Evolutionary conservation across 2,329 filamentous ascomycete species (phyloP).

Genomic region (Fusarium staphyleae): DNA sequence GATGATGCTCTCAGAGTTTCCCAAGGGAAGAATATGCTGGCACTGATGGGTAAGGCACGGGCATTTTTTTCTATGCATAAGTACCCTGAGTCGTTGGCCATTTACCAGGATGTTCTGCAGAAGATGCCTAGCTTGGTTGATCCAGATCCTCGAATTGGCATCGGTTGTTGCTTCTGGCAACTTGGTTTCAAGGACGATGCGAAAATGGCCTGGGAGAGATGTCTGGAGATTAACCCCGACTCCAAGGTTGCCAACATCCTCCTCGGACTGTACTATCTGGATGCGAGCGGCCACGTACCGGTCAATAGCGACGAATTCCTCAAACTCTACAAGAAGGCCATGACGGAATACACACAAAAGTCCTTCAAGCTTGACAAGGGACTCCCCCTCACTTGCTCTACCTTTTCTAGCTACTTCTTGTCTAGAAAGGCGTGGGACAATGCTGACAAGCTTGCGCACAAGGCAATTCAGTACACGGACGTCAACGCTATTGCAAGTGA

Average conservation of each 20-base stretch:
- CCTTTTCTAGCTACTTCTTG: conserved; percentile 90
- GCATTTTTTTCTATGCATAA: conserved; percentile 86
- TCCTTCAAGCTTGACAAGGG: conserved; percentile 94
- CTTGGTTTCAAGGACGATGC: conserved; percentile 94
- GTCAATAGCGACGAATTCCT: conserved; percentile 87
- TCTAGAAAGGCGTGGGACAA: conserved; percentile 80
- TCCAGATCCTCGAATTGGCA: conserved; percentile 93
- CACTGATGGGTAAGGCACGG: conserved; percentile 86
- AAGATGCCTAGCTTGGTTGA: conserved; percentile 89
- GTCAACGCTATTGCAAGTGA: conserved; percentile 97
- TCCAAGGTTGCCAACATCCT: conserved; percentile 92
- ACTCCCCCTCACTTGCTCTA: conserved; percentile 86
- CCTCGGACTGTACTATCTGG: conserved; percentile 87
- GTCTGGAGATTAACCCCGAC: conserved; percentile 78
- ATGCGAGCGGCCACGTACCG: conserved; percentile 81
- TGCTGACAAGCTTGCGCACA: conserved; percentile 86
- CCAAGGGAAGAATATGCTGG: conserved; percentile 87
- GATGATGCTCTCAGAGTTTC: conserved; percentile 91
- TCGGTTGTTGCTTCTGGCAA: conserved; percentile 97
- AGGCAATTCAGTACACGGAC: conserved; percentile 94
- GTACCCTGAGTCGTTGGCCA: conserved; percentile 80
- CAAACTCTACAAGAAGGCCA: conserved; percentile 86
- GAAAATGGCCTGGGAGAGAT: conserved; percentile 86
- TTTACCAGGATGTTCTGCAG: conserved; percentile 85
- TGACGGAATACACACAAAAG: conserved; percentile 92